phyloP scores from a whole-genome alignment of 257 asterid genomes.

The Solanum bulbocastanum region DNA sequence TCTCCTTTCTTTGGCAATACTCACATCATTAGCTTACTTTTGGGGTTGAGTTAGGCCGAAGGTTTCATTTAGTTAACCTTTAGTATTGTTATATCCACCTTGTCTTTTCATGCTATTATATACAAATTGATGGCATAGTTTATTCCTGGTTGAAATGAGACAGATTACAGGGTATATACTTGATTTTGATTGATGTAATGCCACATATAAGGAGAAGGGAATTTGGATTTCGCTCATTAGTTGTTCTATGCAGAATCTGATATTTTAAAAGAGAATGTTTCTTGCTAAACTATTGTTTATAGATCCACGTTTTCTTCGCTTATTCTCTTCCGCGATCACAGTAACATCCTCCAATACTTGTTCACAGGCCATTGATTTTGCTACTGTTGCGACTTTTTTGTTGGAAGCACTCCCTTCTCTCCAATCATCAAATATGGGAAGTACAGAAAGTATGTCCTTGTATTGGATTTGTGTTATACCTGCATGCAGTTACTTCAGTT shows the following conservation, averaged over 20 bases:
- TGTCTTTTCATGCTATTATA: neutral
- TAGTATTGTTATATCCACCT: neutral
- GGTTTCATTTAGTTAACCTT: neutral
- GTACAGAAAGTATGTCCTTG: slow-evolving; percentile 30
- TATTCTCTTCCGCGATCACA: neutral
- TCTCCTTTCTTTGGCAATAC: neutral
- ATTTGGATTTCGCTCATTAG: neutral
- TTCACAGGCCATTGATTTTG: slow-evolving; percentile 80
- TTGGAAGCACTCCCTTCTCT: slow-evolving; percentile 76
- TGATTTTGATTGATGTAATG: neutral
- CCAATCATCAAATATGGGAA: slow-evolving; percentile 41
- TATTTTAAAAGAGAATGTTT: neutral
- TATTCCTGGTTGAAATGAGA: neutral
- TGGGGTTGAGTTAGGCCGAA: neutral
- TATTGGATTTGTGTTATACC: neutral
- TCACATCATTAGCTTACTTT: neutral
- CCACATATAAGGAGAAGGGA: neutral
- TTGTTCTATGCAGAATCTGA: neutral
- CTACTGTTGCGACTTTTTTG: slow-evolving; percentile 57
- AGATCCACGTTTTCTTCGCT: neutral
- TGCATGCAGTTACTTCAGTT: neutral
- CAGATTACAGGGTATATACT: neutral
- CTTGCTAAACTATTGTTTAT: neutral
- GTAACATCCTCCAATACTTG: neutral
- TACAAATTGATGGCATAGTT: neutral